Base-by-base conservation (phyloP, 257 asterid species). In the Gynochthodes officinalis region DNA sequence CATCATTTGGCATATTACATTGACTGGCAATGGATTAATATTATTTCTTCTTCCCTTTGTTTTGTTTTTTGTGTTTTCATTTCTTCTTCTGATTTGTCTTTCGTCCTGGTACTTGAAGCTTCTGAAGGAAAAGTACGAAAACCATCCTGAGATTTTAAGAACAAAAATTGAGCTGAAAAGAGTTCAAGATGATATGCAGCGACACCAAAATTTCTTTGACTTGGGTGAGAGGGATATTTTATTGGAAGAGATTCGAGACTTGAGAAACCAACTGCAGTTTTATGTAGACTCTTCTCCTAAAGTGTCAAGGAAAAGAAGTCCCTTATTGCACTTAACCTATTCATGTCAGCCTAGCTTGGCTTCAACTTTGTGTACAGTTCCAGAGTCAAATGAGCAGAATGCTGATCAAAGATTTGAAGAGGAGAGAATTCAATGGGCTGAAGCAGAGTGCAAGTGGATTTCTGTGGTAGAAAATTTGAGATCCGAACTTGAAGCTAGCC, bases 171-270 rank as follows among this genome's bases (percentile, higher is more conserved):
- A 92, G 79, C 63, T 89, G 50, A 84, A 81, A 82, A 84, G 92
- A 76, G 88, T 76, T 76, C 96, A 90, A 77, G 96, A 92, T 73
- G 99, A 92, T 65, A 76, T 95, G 72, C 97, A 90, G 74, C 81
- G 76, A 76, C 90, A 95, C 81, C 90, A 80, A 70, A 92, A 87
- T 84, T 95, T 95, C 88, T 90, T 87, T 81, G 96, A 92, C 83
- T 83, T 95, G 78, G 99, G 98, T 57, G 99, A 95, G 86, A 86
- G 96, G 84, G 99, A 92, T 80, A 89, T 95, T 67, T 78, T 95
- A 71, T 57, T 89, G 87, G 99, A 95, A 81, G 99, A 95, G 86
- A 81, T 95, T 80, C 96, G 80, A 68, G 99, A 90, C 83, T 73
- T 95, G 69, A 83, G 96, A 85, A 80, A 84, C 76, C 99, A 92